Evolutionary conservation across 1,284 basidiomycete species (phyloP), one percentile per base, ranked within the genome.

Genomic region (Ceratobasidium sp.): DNA sequence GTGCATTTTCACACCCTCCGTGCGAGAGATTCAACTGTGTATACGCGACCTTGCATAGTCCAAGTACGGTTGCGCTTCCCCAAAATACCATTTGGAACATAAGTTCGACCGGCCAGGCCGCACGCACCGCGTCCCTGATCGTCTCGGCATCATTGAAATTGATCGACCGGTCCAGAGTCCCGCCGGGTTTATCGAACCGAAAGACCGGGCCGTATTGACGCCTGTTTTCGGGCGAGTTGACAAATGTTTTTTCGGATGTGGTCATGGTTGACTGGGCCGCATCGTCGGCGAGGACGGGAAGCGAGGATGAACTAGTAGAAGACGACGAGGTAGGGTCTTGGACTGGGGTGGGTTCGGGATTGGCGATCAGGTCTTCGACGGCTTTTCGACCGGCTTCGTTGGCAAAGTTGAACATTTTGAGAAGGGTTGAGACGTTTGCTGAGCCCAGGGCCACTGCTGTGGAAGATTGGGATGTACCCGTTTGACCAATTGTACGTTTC

Each of bases 61-160:
- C 54, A 9, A 56, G 36, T 13, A 56, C n/a, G 1, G 36, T 21
- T 8, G 36, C 21, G 16, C 19, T 21, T 8, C 23, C 54, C 4
- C 2, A 42, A 9, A 1, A 13, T 23, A 56, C 54, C 6, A 41
- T 30, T 21, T 36, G 30, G 14, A 56, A 1, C 14, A 39, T 14
- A 23, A 56, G 54, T 11, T 25, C 21, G n/a, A 21, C 41, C 36
- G 54, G 54, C 54, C 54, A 56, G 19, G 14, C 54, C 41, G 54
- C 16, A 16, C 23, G 33, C 36, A 36, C 54, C 2, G 16, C 33
- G 11, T 41, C 9, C 13, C 41, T 36, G 21, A 56, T 39, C 54
- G n/a, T 23, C 30, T 39, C 33, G 11, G 36, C 54, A 23, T 56
- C 54, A 36, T 56, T 56, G 36, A 56, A 56, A 21, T 39, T 56